Base-by-base conservation (phyloP, 169 alveolate species). In the Plasmodium gonderi region DNA sequence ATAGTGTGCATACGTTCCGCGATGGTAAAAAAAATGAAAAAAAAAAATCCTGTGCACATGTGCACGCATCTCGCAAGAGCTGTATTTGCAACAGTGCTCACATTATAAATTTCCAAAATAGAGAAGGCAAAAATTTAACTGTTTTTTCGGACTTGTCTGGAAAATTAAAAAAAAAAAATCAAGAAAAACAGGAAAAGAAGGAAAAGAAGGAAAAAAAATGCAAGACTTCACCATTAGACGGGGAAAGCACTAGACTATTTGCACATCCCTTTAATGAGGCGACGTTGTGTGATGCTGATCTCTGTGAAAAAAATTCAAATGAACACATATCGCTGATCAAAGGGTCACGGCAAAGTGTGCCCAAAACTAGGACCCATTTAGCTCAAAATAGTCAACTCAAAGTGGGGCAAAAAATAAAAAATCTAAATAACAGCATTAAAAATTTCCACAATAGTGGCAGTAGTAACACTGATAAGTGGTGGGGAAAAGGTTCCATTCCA, bases 21-120 rank as follows among this genome's bases (percentile, higher is more conserved):
- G 87, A 64, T 23, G 40, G 65, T 17, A 64, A 78, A 47, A 47
- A 47, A 78, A 78, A 78, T 36, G 75, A 78, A 78, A 78, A 78
- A 78, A 78, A 78, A 78, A 78, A 78, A 31, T 14, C 12, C 33
- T 29, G 60, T 78, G 87, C 87, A 78, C 87, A 78, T 78, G 54
- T 40, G 38, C 26, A 51, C 49, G 40, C 40, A 64, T 29, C 29
- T 51, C 40, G 14, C 11, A 51, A 78, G 65, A 64, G 31, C 14
- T 38, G 33, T n/a, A 64, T 29, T 44, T 45, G 75, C 74, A 78
- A 78, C 81, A 45, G 14, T 78, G 14, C n/a, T 78, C 7, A 31
- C 49, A 26, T 7, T 49, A 8, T 51, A 78, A 49, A 38, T 51
- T 12, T 8, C 47, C 40, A 78, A 36, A 78, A 78, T 49, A 78